Percentiles rank a stretch among this genome's conserved stretches.
phyloP scores from a whole-genome alignment of 805 yeast genomes.

The Ogataea trehalophila region DNA sequence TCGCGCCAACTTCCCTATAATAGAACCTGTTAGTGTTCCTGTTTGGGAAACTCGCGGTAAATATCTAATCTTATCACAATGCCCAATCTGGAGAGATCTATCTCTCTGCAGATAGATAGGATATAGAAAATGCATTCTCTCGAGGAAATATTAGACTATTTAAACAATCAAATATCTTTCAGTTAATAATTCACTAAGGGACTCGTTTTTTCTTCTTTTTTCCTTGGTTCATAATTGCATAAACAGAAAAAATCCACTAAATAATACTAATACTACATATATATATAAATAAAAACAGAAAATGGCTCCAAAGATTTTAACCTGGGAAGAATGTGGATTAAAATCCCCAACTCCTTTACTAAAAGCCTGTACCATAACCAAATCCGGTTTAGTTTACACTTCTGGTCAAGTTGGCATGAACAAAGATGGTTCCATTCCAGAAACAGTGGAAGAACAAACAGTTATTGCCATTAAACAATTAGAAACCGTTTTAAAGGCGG shows the following conservation, averaged over 20 bases:
- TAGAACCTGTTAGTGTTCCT: too few relatives aligned
- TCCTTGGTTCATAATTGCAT: background rate
- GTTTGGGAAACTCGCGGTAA: too few relatives aligned
- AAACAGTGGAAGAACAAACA: conserved; percentile 40
- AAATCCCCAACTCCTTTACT: conserved; percentile 16
- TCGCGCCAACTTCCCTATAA: too few relatives aligned
- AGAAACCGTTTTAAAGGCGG: conserved; percentile 34
- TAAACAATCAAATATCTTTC: too few relatives aligned
- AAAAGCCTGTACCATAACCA: conserved; percentile 21
- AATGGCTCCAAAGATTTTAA: conserved; percentile 18
- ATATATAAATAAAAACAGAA: too few relatives aligned
- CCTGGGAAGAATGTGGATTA: conserved; percentile 24
- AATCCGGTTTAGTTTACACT: conserved; percentile 23
- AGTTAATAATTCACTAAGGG: too few relatives aligned
- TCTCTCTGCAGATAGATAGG: too few relatives aligned
- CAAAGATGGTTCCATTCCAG: conserved; percentile 36
- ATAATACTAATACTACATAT: background rate
- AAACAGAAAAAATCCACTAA: background rate
- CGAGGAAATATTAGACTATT: too few relatives aligned
- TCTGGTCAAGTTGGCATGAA: conserved; percentile 26
- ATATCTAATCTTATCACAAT: too few relatives aligned
- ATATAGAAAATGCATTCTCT: too few relatives aligned
- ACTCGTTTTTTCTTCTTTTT: background rate
- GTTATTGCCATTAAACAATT: conserved; percentile 40
- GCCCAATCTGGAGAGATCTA: too few relatives aligned